Evolutionary conservation across 2,329 filamentous ascomycete genomes (phyloP).

Genomic region (Myriosclerotinia scirpicola): DNA sequence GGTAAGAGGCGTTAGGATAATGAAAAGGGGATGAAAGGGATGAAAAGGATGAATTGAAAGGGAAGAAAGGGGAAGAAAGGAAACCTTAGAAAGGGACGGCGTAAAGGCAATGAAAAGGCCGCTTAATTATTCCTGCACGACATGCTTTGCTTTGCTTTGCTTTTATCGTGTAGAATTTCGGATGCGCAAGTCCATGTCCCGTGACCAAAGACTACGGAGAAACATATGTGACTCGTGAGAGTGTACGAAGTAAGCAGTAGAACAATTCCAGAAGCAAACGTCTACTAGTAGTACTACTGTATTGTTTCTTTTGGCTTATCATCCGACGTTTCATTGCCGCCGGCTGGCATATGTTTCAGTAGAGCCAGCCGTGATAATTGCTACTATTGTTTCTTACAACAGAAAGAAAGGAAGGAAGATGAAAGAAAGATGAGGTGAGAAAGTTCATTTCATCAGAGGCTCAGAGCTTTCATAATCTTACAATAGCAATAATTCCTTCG

Average conservation of each 20-base stretch:
- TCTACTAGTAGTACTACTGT: neutral
- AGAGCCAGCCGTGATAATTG: neutral
- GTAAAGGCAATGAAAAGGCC: neutral
- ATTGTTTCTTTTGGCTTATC: neutral
- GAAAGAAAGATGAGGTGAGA: neutral
- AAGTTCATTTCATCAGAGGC: too few relatives aligned
- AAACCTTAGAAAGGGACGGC: neutral
- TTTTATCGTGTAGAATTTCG: conserved; percentile 8
- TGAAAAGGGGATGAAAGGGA: too few relatives aligned
- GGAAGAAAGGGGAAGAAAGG: neutral
- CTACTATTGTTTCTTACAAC: neutral
- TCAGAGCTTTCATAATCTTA: conserved; percentile 6
- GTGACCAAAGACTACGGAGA: neutral
- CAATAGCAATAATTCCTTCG: neutral
- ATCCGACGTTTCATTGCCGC: neutral
- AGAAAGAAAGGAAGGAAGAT: neutral
- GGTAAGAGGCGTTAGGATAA: neutral
- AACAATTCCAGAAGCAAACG: conserved; percentile 9
- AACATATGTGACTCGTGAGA: neutral
- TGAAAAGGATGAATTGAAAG: neutral
- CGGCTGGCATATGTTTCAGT: conserved; percentile 1
- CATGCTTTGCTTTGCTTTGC: neutral
- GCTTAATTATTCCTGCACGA: conserved; percentile 14
- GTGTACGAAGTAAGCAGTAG: neutral
- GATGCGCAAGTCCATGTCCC: conserved; percentile 5